A percentile compares a stretch with the other conserved stretches of the same genome.
phyloP scores from a whole-genome alignment of 148 eudicot genomes.

The Heliosperma pusillum region DNA sequence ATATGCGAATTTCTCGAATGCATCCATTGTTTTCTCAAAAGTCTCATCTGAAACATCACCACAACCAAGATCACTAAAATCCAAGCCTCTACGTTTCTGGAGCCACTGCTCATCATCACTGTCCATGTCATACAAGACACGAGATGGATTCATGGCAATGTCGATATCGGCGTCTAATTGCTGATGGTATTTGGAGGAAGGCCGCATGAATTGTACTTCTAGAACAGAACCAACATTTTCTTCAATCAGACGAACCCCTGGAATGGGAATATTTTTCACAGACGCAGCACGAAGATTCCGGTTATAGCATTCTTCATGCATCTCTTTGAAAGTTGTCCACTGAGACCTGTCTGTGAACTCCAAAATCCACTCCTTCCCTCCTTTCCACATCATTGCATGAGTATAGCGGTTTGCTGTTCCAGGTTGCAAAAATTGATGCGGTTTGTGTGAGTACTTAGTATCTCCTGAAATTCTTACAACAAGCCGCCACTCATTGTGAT shows the following conservation, averaged over 20 bases:
- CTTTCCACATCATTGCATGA: constrained; percentile 99
- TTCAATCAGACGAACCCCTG: constrained; percentile 82
- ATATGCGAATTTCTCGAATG: constrained; percentile 78
- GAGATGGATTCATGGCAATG: constrained; percentile 74
- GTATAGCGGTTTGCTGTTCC: constrained; percentile 86
- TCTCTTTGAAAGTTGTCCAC: constrained; percentile 86
- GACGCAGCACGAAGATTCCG: constrained; percentile 91
- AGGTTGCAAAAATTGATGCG: constrained; percentile 68
- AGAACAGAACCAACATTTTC: constrained; percentile 47
- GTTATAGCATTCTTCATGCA: constrained; percentile 87
- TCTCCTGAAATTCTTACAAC: constrained; percentile 61
- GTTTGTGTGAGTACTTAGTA: constrained; percentile 67
- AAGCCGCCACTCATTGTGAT: constrained; percentile 81
- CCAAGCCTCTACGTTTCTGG: constrained; percentile 26
- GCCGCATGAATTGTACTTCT: constrained; percentile 52
- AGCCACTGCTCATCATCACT: constrained; percentile 94
- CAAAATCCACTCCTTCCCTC: constrained; percentile 85
- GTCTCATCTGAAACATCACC: constrained; percentile 59
- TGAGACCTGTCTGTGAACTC: constrained; percentile 88
- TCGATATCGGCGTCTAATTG: constrained; percentile 79
- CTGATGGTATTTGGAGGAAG: constrained; percentile 49
- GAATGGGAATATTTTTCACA: constrained; percentile 92
- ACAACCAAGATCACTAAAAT: constrained; percentile 20
- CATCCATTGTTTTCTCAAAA: constrained; percentile 81
- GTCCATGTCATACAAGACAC: constrained; percentile 88